Evolutionary conservation across 768 basidiomycete genomes (phyloP).

Genomic region (Auricularia heimuer): DNA sequence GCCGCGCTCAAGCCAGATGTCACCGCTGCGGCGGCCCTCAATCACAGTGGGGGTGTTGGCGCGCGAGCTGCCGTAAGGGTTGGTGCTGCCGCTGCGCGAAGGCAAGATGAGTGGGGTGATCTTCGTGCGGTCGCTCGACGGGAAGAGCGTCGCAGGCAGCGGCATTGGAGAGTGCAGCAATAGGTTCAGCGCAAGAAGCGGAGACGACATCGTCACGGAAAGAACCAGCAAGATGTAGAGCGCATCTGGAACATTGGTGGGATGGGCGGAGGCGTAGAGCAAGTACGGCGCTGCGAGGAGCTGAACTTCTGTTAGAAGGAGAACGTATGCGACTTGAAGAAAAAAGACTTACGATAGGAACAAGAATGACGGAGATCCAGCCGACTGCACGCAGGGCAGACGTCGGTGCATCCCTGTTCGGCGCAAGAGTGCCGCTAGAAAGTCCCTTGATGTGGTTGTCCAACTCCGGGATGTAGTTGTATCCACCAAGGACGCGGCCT

Average conservation of each 20-base stretch:
- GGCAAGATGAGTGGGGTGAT: constrained; percentile 27
- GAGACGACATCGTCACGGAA: constrained; percentile 59
- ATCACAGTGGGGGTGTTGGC: constrained; percentile 39
- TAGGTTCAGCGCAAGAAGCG: constrained; percentile 53
- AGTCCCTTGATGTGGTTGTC: constrained; percentile 37
- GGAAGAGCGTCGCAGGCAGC: constrained; percentile 55
- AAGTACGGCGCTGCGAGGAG: constrained; percentile 56
- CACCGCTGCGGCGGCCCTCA: constrained; percentile 60
- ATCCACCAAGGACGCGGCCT: constrained; percentile 58
- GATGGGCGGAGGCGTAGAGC: constrained; percentile 29
- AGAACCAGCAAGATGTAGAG: constrained; percentile 45
- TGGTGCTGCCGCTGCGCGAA: constrained; percentile 47
- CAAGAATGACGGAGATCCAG: constrained; percentile 61
- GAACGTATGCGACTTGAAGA: not conserved
- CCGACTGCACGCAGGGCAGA: constrained; percentile 43
- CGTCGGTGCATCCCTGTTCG: constrained; percentile 44
- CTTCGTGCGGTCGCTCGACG: constrained; percentile 32
- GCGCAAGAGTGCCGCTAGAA: constrained; percentile 31
- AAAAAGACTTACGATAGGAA: constrained; percentile 48
- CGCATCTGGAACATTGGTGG: constrained; percentile 26
- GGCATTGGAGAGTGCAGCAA: constrained; percentile 53
- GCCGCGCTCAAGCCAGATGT: constrained; percentile 67
- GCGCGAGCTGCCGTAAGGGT: constrained; percentile 1
- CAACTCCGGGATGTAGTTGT: constrained; percentile 45
- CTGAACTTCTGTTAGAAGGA: constrained; percentile 42